Percentiles rank a stretch among this genome's conserved stretches.
phyloP scores from a whole-genome alignment of 495 filamentous ascomycete genomes.

The Podospora fimiseda region DNA sequence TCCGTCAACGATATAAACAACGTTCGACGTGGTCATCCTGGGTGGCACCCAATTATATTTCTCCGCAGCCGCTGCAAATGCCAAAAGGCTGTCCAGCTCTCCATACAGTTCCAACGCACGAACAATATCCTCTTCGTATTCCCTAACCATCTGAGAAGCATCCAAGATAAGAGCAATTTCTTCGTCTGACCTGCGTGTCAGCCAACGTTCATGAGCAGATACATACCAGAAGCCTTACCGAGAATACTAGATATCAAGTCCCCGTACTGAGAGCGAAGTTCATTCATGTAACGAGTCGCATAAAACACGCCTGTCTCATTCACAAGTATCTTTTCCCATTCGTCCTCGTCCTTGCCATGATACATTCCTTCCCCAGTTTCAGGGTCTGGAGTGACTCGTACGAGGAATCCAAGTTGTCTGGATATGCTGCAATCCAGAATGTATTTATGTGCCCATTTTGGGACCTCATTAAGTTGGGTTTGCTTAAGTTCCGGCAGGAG shows the following conservation, averaged over 20 bases:
- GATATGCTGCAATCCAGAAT: slow-evolving; percentile 71
- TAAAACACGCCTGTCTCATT: slow-evolving; percentile 72
- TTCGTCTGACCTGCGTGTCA: slow-evolving; percentile 50
- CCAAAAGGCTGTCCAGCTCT: slow-evolving; percentile 82
- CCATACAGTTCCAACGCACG: slow-evolving; percentile 70
- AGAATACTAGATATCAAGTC: slow-evolving; percentile 80
- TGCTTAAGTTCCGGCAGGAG: slow-evolving; percentile 52
- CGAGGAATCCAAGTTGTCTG: slow-evolving; percentile 85
- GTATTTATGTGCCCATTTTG: slow-evolving; percentile 48
- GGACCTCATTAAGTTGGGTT: slow-evolving; percentile 58
- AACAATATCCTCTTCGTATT: slow-evolving; percentile 61
- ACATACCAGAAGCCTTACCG: slow-evolving; percentile 44
- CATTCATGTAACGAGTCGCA: slow-evolving; percentile 78
- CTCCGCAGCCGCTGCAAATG: slow-evolving; percentile 70
- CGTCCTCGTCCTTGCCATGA: slow-evolving; percentile 52
- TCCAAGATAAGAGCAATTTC: slow-evolving; percentile 87
- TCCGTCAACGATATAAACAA: slow-evolving; percentile 73
- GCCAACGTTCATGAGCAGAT: neutral
- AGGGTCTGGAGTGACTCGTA: slow-evolving; percentile 61
- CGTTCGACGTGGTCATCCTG: slow-evolving; percentile 61
- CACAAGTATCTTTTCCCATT: slow-evolving; percentile 75
- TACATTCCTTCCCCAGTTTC: slow-evolving; percentile 58
- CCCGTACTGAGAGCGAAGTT: slow-evolving; percentile 75
- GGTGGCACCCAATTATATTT: slow-evolving; percentile 69
- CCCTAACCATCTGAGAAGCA: slow-evolving; percentile 64